phyloP scores from a whole-genome alignment of 2,329 filamentous ascomycete species.

The Clonostachys rhizophaga region DNA sequence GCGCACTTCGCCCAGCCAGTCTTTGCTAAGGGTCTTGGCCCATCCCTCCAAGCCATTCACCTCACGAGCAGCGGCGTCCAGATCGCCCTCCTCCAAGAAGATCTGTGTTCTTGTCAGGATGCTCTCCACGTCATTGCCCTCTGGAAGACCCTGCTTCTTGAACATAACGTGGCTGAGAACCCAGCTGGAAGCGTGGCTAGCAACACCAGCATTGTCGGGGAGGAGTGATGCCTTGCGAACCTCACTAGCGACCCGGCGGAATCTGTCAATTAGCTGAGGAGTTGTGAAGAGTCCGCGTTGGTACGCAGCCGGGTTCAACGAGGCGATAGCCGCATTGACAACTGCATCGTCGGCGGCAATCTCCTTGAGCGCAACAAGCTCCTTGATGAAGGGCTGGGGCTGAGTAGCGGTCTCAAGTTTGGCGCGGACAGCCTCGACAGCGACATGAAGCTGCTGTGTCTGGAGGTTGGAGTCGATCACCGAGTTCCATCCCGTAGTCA shows the following conservation, averaged over 20 bases:
- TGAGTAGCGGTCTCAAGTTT: conserved; percentile 68
- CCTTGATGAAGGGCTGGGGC: conserved; percentile 82
- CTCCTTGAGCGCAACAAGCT: conserved; percentile 92
- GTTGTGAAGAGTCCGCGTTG: conserved; percentile 84
- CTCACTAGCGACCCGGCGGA: conserved; percentile 86
- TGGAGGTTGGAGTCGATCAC: conserved; percentile 87
- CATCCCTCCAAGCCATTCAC: conserved; percentile 92
- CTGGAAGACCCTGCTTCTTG: conserved; percentile 83
- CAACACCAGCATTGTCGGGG: conserved; percentile 89
- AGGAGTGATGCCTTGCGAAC: conserved; percentile 92
- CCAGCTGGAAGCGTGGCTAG: conserved; percentile 87
- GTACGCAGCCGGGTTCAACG: conserved; percentile 90
- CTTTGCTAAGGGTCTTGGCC: conserved; percentile 90
- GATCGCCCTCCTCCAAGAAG: conserved; percentile 84
- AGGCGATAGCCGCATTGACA: conserved; percentile 90
- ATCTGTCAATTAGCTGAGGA: conserved; percentile 87
- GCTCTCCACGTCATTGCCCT: conserved; percentile 88
- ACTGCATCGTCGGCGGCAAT: conserved; percentile 80
- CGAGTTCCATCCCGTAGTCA: conserved; percentile 85
- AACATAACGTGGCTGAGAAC: conserved; percentile 92
- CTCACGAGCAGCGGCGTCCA: conserved; percentile 88
- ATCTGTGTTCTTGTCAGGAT: conserved; percentile 86
- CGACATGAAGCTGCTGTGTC: conserved; percentile 94
- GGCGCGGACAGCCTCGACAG: conserved; percentile 86
- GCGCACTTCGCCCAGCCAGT: conserved; percentile 89